Evolutionary conservation across 352 stramenopile genomes (phyloP), one percentile per base, ranked within the genome.

Genomic region (Phytophthora citricola): DNA sequence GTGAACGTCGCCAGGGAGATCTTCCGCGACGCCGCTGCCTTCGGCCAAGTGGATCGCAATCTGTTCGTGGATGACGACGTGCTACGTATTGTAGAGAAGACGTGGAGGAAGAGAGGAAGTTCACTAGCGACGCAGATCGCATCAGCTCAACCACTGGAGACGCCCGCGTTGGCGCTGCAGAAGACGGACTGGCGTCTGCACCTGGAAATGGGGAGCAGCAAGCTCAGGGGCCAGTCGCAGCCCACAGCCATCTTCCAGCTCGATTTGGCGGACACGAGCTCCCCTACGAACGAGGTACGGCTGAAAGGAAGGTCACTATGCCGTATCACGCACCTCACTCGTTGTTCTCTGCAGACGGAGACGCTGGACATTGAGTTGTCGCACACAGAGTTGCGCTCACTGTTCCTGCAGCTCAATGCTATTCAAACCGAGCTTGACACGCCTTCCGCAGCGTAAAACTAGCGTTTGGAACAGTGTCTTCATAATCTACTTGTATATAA

Each of bases 351-450:
- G 34, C 56, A 85, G 70, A 66, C 73, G n/a, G 73, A 88, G 43
- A 83, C 55, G 41, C 34, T 90, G 26, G 78, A 87, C 39, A 15
- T 92, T 0, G 83, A 90, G 58, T 63, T 92, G 62, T 81, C 75
- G 9, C 83, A 92, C 47, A 63, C 60, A 20, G 76, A 90, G 40
- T 63, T 91, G 14, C 76, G 71, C 24, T 58, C 49, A 12, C 57
- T 92, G 50, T 90, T 92, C 58, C 46, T 78, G 10, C 71, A 92
- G 60, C 81, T 92, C 31, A 90, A 92, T 54, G 65, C 68, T 5
- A 74, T 89, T 27, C 83, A 92, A 63, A 53, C 49, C 17, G 68
- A 82, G 45, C 51, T 92, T 10, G 83, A 92, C 36, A 47, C 66
- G 24, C 32, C 62, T 38, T 55, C 58, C n/a, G 46, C 53, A 52